These are phyloP conservation scores for Taxillus chinensis DNA, from an alignment of 164 flowering plant genomes.

Conservation along the genomic window DNA sequence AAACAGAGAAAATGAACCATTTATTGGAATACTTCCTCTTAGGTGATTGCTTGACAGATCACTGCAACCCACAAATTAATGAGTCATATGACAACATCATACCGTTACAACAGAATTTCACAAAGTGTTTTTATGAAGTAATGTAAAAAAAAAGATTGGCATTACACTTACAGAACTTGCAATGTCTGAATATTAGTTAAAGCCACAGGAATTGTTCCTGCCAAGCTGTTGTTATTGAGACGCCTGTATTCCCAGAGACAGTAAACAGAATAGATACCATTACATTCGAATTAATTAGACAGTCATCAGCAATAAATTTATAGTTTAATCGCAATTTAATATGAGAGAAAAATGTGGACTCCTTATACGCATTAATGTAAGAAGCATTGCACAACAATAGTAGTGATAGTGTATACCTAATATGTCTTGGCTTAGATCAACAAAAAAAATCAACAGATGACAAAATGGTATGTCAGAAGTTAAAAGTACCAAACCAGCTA, in stretches of 20 bases:
- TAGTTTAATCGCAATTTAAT: too few species aligned
- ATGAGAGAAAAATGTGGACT: too few species aligned
- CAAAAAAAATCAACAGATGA: too few species aligned
- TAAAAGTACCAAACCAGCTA: too few species aligned
- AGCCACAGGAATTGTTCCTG: constrained; percentile 45
- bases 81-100: not conserved
- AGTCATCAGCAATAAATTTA: too few species aligned
- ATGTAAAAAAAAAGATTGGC: not conserved
- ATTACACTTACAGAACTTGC: constrained; percentile 52
- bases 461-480: too few species aligned
- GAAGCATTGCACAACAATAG: too few species aligned
- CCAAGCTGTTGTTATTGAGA: constrained; percentile 60
- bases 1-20: constrained; percentile 59
- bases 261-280: not conserved
- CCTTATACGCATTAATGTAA: too few species aligned
- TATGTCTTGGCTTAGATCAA: too few species aligned
- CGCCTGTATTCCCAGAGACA: constrained; percentile 48
- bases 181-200: constrained; percentile 39
- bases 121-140: not conserved
- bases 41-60: constrained; percentile 57
- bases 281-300: not conserved
- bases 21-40: constrained; percentile 45
- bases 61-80: constrained; percentile 23
- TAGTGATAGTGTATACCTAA: too few species aligned
- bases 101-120: not conserved